Percentiles rank a stretch among this genome's conserved stretches.
phyloP scores from a whole-genome alignment of 257 asterid species.

The Solanum ossicruentum region DNA sequence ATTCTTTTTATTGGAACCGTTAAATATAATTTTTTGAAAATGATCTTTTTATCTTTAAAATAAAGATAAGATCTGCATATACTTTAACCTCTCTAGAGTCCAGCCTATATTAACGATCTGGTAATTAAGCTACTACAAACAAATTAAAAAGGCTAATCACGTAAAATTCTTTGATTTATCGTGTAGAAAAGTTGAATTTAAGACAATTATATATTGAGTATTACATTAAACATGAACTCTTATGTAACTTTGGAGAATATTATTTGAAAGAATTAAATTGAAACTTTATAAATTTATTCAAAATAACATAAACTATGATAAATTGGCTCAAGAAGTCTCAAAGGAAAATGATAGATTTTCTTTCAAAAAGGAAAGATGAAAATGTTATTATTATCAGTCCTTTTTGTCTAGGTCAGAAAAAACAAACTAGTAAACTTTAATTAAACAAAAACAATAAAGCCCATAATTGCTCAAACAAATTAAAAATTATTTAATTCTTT shows the following conservation, averaged over 20 bases:
- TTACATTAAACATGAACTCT: background rate
- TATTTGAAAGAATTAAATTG: background rate
- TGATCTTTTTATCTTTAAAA: too few relatives aligned
- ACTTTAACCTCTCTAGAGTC: too few relatives aligned
- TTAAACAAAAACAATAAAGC: background rate
- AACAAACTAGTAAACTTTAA: background rate
- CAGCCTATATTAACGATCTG: too few relatives aligned
- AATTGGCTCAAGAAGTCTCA: background rate
- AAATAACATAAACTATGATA: background rate
- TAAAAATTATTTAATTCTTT: background rate
- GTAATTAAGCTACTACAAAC: too few relatives aligned
- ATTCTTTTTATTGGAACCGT: too few relatives aligned
- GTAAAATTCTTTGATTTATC: background rate
- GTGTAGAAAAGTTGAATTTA: background rate
- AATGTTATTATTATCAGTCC: background rate
- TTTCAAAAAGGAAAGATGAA: background rate
- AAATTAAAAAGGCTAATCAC: too few relatives aligned
- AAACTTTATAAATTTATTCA: background rate
- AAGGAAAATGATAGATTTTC: background rate
- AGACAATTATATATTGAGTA: background rate
- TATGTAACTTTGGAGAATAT: background rate
- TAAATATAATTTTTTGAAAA: too few relatives aligned
- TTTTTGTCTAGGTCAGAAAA: background rate
- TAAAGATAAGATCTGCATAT: too few relatives aligned
- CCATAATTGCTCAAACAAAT: background rate